Evolutionary conservation across 1,284 basidiomycete species (phyloP), one percentile per base, ranked within the genome.

Genomic region (Blastosporella zonata): DNA sequence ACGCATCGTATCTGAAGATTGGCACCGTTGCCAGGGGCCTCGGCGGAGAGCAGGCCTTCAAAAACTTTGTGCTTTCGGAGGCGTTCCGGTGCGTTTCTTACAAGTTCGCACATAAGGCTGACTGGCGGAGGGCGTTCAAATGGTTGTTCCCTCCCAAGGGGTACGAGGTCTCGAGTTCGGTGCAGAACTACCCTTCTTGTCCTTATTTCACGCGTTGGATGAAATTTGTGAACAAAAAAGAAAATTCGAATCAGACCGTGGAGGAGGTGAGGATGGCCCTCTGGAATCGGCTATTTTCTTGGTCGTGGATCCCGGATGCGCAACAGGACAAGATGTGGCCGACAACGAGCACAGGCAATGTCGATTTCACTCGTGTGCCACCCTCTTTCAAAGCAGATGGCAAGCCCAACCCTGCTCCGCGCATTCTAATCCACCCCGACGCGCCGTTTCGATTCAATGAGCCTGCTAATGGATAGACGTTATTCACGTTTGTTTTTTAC

Each of bases 1-100:
- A 46, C 2, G 17, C 37, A 0, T 54, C 55, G 0, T 65, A 62
- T 31, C 15, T 55, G 29, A 50, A 47, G 15, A 43, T 62, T 2
- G 10, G 21, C 6, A 6, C n/a, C 1, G 3, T 9, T 1, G 18
- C 42, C 2, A 6, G 40, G 2, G 0, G 8, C 0, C 0, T 6
- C 0, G 25, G 4, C 0, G 37, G 9, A 1, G 25, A 43, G 0
- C 33, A 35, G 3, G 0, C 43, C 9, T 48, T 29, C 34, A 42
- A 36, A 8, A 43, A 6, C 0, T 2, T 15, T 1, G 5, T 23
- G 1, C 23, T 47, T 1, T 42, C 46, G 4, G 17, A 29, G 1
- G 15, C 38, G 9, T 48, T 48, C 5, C 22, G 6, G 0, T 1
- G 23, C 18, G 25, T 48, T 5, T 27, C 9, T 27, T 6, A 5